phyloP scores from a whole-genome alignment of 768 basidiomycete species.

The Cubamyces lactineus region DNA sequence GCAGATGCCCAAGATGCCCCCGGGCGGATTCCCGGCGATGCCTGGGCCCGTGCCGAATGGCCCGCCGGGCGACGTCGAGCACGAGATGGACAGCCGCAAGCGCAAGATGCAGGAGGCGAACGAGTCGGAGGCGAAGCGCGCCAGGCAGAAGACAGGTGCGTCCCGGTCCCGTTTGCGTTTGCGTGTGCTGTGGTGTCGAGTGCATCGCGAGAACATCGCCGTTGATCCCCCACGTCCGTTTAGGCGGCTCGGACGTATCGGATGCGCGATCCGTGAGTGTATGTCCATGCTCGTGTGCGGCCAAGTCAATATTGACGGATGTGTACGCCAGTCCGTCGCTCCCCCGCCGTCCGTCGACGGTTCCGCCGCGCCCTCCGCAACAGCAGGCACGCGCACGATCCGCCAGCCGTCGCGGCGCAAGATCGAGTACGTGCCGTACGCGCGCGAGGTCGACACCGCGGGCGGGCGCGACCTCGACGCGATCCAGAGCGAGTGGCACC shows the following conservation, averaged over 20 bases:
- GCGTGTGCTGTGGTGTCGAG: background rate
- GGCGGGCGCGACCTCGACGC: conserved; percentile 81
- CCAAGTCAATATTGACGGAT: background rate
- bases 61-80: conserved; percentile 44
- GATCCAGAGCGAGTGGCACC: conserved; percentile 63
- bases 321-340: conserved; percentile 27
- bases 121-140: conserved; percentile 70
- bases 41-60: conserved; percentile 8
- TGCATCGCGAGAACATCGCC: background rate
- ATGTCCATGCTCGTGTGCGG: no score
- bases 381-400: conserved; percentile 19
- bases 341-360: conserved; percentile 15
- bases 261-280: conserved; percentile 28
- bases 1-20: conserved; percentile 9
- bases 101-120: conserved; percentile 66
- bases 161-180: conserved; percentile 6
- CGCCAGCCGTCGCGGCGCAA: conserved; percentile 57
- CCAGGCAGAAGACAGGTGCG: conserved; percentile 73
- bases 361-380: conserved; percentile 7
- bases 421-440: conserved; percentile 86
- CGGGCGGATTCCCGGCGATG: conserved; percentile 8
- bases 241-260: conserved; percentile 33
- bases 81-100: conserved; percentile 68
- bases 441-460: conserved; percentile 70
- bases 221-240: conserved; percentile 15